Evolutionary conservation across 2,329 filamentous ascomycete species (phyloP).

Genomic region (Botrytis medusae): DNA sequence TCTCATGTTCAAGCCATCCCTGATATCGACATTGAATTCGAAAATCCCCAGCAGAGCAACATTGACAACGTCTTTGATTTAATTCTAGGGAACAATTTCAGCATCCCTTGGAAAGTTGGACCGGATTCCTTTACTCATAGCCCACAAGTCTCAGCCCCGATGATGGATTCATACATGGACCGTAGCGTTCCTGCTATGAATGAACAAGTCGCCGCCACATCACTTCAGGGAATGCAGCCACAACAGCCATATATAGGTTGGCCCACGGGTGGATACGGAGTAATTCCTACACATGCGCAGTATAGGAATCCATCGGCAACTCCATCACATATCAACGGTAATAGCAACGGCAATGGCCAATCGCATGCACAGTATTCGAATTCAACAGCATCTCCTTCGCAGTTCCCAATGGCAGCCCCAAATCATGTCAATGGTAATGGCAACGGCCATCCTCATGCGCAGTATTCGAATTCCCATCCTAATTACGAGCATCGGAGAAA

Average conservation of each 20-base stretch:
- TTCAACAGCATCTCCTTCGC: background rate
- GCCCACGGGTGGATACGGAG: constrained; percentile 3
- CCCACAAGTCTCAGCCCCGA: background rate
- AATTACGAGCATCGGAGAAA: background rate
- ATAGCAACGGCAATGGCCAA: background rate
- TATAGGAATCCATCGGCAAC: background rate
- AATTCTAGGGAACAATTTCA: background rate
- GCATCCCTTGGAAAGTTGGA: constrained; percentile 5
- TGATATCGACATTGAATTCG: constrained; percentile 11
- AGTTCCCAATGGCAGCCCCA: background rate
- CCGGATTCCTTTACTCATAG: background rate
- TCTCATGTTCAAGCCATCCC: background rate
- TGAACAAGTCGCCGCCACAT: background rate
- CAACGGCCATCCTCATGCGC: background rate
- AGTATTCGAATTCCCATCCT: background rate
- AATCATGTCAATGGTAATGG: background rate
- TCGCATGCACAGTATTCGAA: background rate
- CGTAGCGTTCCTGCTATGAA: background rate
- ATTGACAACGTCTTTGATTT: constrained; percentile 11
- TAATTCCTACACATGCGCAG: background rate
- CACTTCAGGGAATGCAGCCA: background rate
- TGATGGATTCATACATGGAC: background rate
- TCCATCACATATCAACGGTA: background rate
- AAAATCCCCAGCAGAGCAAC: background rate
- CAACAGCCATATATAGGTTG: constrained; percentile 11